Conservation (phyloP, 2,329 filamentous ascomycete species). For the Colletotrichum falcatum region DNA sequence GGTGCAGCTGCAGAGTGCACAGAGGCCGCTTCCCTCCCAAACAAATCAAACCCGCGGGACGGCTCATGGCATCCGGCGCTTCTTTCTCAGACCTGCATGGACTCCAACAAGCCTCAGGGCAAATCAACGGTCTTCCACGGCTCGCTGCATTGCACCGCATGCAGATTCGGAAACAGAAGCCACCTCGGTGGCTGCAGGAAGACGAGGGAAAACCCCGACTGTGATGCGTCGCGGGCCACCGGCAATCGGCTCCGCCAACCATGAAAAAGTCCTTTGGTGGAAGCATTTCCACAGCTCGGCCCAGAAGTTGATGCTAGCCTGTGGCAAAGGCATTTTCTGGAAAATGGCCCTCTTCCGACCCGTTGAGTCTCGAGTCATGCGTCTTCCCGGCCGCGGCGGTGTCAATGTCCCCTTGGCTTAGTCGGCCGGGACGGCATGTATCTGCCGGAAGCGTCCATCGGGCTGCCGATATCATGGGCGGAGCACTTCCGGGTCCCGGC, state of each 20-base stretch:
- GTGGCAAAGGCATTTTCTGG: neutral
- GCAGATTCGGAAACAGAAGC: slow-evolving; percentile 37
- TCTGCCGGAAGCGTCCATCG: slow-evolving; percentile 9
- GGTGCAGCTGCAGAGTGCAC: neutral
- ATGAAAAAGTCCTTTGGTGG: neutral
- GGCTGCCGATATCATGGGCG: slow-evolving; percentile 12
- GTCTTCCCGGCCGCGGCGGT: neutral
- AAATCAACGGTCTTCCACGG: slow-evolving; percentile 27
- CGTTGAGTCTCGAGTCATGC: neutral
- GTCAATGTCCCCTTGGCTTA: neutral
- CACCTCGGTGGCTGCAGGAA: slow-evolving; percentile 19
- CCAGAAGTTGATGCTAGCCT: neutral
- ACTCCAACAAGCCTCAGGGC: slow-evolving; percentile 6
- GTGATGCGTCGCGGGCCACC: neutral
- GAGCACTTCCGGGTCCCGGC: slow-evolving; percentile 25
- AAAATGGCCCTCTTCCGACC: neutral
- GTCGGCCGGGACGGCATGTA: slow-evolving; percentile 7
- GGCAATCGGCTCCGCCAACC: slow-evolving; percentile 3
- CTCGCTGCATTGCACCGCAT: slow-evolving; percentile 33
- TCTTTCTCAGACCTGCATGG: slow-evolving; percentile 24
- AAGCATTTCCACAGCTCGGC: neutral
- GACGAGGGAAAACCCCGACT: neutral
- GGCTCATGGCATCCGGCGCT: slow-evolving; percentile 11
- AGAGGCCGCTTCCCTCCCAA: slow-evolving; percentile 8
- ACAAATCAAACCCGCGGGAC: slow-evolving; percentile 21